Base-by-base conservation (phyloP, 495 filamentous ascomycete genomes). In the Cercophora scortea region DNA sequence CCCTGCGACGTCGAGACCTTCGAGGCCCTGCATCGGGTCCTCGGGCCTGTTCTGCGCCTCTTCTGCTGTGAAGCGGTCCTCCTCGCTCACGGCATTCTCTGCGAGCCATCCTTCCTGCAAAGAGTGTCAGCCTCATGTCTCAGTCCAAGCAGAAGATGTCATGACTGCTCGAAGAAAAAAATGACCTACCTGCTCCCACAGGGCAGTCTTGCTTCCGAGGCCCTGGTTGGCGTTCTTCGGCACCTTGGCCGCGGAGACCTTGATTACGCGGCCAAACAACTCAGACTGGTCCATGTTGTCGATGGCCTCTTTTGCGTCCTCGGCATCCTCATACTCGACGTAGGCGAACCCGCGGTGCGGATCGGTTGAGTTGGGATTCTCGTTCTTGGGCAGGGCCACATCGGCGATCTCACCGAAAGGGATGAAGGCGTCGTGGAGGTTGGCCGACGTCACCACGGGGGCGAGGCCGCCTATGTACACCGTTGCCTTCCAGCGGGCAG, bases 271-370 rank as follows among this genome's bases (percentile, higher is more conserved):
- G 2, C 92, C 94, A 64, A 89, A 96, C n/a, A 99, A 77, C 73
- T 96, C 90, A 54, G 90, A 85, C 62, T 94, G 90, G 61, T 99
- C 89, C 94, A 97, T 96, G 68, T 99, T 99, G 76, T 97, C 89
- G 63, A 99, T 95, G 38, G 93, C 93, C 68, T 96, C 93, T 54
- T 84, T 85, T 45, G 90, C 91, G 71, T 99, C 93, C 49, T 82
- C 82, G 17, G 82, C 77, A 35, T 87, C 73, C 61, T 96, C 90
- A 66, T 88, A 99, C 62, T 99, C 93, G 38, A 99, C 88, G 61
- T 97, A 97, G 55, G 90, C 94, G 69, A 96, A 99, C 0, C 93
- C 93, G 46, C 91, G 76, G 67, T 99, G 93, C 10, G 80, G 74
- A 11, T 94, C 89, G 34, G 74, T 82, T 13, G 74, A 60, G 67